Evolutionary conservation across 2,329 filamentous ascomycete species (phyloP).

Genomic region (Botrytis aclada): DNA sequence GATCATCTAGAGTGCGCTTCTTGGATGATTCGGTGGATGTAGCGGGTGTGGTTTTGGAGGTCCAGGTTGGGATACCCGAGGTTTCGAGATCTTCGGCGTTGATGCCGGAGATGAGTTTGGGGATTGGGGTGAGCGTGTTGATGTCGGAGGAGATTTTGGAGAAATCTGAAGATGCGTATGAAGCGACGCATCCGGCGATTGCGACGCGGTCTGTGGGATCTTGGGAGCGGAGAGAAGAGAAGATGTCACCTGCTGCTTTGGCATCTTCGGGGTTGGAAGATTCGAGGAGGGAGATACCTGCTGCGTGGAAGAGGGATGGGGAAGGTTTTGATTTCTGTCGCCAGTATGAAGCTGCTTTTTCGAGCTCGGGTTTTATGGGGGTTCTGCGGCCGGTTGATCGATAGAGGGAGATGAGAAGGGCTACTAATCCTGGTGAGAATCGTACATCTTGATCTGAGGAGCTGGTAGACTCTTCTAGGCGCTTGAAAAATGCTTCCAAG

Average conservation of each 20-base stretch:
- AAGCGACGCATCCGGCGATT: constrained; percentile 81
- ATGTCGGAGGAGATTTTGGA: constrained; percentile 54
- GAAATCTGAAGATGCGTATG: constrained; percentile 63
- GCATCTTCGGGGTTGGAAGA: constrained; percentile 69
- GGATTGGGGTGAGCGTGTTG: constrained; percentile 57
- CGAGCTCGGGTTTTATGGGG: constrained; percentile 69
- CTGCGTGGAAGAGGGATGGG: constrained; percentile 71
- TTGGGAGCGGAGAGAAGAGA: constrained; percentile 65
- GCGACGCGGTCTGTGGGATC: constrained; percentile 67
- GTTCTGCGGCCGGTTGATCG: constrained; percentile 68
- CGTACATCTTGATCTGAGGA: constrained; percentile 64
- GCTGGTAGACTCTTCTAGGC: constrained; percentile 60
- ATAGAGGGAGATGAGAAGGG: constrained; percentile 76
- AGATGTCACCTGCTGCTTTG: constrained; percentile 71
- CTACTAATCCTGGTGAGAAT: constrained; percentile 81
- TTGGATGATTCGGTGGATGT: constrained; percentile 44
- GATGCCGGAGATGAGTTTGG: constrained; percentile 57
- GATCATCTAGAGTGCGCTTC: constrained; percentile 47
- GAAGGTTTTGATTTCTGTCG: constrained; percentile 57
- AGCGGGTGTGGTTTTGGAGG: constrained; percentile 34
- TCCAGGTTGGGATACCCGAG: constrained; percentile 59
- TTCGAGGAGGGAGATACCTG: constrained; percentile 77
- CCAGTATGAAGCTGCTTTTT: constrained; percentile 81
- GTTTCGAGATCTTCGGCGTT: constrained; percentile 61
- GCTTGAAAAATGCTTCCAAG: constrained; percentile 71